phyloP scores from a whole-genome alignment of 495 filamentous ascomycete genomes.

The Hyaloscypha finlandica region DNA sequence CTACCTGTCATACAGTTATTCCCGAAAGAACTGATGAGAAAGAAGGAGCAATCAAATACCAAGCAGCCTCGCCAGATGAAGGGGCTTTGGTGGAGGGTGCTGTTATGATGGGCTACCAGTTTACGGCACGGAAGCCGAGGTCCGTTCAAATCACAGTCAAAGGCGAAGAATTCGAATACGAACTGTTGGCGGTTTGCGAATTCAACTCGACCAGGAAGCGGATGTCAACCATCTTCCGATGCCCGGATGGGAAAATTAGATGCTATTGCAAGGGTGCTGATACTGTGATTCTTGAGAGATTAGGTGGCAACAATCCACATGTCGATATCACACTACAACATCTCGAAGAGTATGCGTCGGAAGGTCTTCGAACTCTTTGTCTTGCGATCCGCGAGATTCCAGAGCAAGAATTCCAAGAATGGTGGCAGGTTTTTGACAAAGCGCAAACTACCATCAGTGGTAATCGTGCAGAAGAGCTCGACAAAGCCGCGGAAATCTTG shows the following conservation, averaged over 20 bases:
- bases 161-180: conserved; percentile 76
- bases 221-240: conserved; percentile 97
- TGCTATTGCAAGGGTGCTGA: conserved; percentile 97
- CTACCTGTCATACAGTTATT: conserved; percentile 97
- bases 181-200: conserved; percentile 93
- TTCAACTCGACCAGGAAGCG: conserved; percentile 98
- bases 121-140: conserved; percentile 85
- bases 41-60: conserved; percentile 85
- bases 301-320: conserved; percentile 76
- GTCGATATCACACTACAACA: conserved; percentile 88
- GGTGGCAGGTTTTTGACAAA: conserved; percentile 84
- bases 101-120: conserved; percentile 79
- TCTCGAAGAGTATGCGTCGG: conserved; percentile 96
- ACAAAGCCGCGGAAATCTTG: conserved; percentile 96
- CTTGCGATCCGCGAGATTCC: conserved; percentile 92
- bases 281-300: conserved; percentile 89
- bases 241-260: conserved; percentile 92
- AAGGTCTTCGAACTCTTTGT: conserved; percentile 93
- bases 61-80: conserved; percentile 97
- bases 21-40: conserved; percentile 81
- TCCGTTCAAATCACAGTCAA: conserved; percentile 77
- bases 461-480: conserved; percentile 90
- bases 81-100: conserved; percentile 95
- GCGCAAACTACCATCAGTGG: conserved; percentile 89
- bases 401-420: conserved; percentile 87